These are phyloP conservation scores for Solioccasus polychromus DNA, from an alignment of 768 basidiomycete species.

Conservation along the genomic window DNA sequence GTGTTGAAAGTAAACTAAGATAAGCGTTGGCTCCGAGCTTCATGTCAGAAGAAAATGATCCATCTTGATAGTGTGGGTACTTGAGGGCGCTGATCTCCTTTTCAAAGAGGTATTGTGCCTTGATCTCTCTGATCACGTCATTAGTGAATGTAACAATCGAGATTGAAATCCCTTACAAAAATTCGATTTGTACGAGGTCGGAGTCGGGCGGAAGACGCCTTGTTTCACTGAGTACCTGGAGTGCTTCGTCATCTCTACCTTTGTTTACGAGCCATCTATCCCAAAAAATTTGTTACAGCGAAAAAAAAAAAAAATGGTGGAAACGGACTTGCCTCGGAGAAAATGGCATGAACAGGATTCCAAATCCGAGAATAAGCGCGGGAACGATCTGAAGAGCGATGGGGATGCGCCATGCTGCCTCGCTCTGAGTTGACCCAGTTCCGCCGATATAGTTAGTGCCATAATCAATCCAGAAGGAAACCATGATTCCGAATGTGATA, in stretches of 20 bases:
- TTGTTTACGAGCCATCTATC: constrained; percentile 72
- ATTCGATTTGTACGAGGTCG: constrained; percentile 71
- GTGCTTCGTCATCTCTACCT: constrained; percentile 73
- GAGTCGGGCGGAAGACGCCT: constrained; percentile 53
- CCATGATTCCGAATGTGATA: constrained; percentile 78
- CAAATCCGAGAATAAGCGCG: constrained; percentile 64
- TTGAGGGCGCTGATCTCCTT: constrained; percentile 54
- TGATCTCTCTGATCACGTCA: constrained; percentile 52
- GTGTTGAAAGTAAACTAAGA: constrained; percentile 53
- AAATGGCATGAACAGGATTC: constrained; percentile 77
- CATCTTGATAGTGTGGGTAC: constrained; percentile 67
- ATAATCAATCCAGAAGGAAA: constrained; percentile 49
- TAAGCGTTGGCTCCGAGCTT: constrained; percentile 62
- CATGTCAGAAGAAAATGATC: constrained; percentile 51
- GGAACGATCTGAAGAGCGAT: constrained; percentile 73
- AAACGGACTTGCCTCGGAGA: constrained; percentile 66
- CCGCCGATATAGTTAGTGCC: constrained; percentile 72
- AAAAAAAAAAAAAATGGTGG: constrained; percentile 1
- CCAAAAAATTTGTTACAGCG: background rate
- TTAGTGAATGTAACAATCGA: background rate
- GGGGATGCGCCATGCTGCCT: constrained; percentile 76
- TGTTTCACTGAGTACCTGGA: constrained; percentile 58
- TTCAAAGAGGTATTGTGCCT: constrained; percentile 72
- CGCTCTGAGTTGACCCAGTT: constrained; percentile 49
- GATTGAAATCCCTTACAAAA: constrained; percentile 48